These are phyloP conservation scores for Pseudoscleropodium purum DNA, from an alignment of 225 moss, liverwort and hornwort genomes.

Conservation along the genomic window DNA sequence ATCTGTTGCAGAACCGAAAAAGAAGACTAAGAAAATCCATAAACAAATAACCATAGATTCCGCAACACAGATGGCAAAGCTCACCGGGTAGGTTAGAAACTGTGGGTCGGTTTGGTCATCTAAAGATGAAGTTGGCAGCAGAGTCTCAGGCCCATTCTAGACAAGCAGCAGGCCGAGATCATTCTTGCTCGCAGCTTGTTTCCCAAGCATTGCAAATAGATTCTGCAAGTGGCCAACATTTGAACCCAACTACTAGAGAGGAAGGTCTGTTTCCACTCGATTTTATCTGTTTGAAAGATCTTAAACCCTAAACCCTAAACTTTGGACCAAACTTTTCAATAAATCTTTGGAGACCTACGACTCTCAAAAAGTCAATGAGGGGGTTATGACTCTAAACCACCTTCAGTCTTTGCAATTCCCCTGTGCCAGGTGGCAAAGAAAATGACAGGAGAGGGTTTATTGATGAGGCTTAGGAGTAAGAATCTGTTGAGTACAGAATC, in stretches of 20 bases:
- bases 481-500: neutral
- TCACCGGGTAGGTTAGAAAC: neutral
- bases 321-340: neutral
- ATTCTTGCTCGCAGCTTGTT: neutral
- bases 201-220: neutral
- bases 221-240: neutral
- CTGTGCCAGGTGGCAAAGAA: neutral
- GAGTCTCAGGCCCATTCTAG: neutral
- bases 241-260: neutral
- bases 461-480: neutral
- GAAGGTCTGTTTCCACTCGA: neutral
- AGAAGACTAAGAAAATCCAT: neutral
- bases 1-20: neutral
- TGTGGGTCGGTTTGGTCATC: neutral
- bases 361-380: neutral
- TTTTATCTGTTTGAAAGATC: neutral
- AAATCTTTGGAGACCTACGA: neutral
- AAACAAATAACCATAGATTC: neutral
- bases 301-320: neutral
- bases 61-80: neutral
- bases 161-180: neutral
- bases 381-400: neutral
- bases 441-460: neutral
- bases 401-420: neutral
- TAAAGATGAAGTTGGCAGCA: neutral